Conservation (phyloP, 1,284 basidiomycete genomes). For the Gastroboletus turbinatus region DNA sequence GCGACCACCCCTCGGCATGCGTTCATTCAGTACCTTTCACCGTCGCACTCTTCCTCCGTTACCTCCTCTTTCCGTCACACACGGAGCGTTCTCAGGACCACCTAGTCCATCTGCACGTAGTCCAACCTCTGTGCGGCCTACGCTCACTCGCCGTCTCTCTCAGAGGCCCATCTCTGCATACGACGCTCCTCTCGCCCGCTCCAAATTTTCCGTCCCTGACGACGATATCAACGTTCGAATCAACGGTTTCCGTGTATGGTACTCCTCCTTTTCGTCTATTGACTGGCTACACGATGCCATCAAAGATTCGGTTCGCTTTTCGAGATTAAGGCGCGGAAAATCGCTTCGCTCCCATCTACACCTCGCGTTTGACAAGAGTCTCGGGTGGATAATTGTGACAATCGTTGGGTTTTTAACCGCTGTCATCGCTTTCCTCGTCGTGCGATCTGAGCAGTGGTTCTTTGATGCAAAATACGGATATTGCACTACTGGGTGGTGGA, state of each 20-base stretch:
- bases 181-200: conserved; percentile 48
- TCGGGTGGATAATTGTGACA: conserved; percentile 92
- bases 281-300: conserved; percentile 95
- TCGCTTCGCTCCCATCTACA: conserved; percentile 71
- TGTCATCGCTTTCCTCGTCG: conserved; percentile 83
- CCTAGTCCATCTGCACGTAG: conserved; percentile 15
- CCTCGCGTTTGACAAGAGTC: conserved; percentile 77
- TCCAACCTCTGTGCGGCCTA: conserved; percentile 17
- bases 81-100: conserved; percentile 20
- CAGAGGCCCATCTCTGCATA: conserved; percentile 74
- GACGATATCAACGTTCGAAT: conserved; percentile 62
- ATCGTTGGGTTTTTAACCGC: conserved; percentile 85
- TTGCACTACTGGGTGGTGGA: conserved; percentile 71
- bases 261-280: conserved; percentile 80
- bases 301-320: conserved; percentile 83
- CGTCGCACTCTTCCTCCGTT: conserved; percentile 12
- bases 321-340: conserved; percentile 63
- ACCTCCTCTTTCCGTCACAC: conserved; percentile 8
- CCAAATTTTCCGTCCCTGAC: conserved; percentile 36
- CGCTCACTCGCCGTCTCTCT: conserved; percentile 34
- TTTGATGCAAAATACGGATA: conserved; percentile 95
- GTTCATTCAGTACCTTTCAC: conserved; percentile 10
- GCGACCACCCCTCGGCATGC: conserved; percentile 6
- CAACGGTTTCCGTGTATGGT: conserved; percentile 92
- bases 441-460: conserved; percentile 86